Percentiles rank a stretch among this genome's conserved stretches.
Conservation (phyloP, 441 rosid genomes). For the Dalechampia spathulata region DNA sequence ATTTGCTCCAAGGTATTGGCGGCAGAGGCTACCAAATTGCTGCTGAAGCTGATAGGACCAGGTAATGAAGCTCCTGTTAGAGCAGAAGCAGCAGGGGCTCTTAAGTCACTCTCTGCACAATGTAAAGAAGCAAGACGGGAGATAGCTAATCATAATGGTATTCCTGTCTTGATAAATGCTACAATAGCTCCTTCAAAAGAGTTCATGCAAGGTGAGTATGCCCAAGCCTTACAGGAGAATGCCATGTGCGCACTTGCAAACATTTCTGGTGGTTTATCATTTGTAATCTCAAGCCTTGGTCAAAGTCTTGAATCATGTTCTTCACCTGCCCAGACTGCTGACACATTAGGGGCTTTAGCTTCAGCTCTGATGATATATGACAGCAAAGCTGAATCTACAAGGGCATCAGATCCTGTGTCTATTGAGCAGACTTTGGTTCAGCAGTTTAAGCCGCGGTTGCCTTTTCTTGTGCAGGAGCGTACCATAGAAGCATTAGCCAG, state of each 20-base stretch:
- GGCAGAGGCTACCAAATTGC: slow-evolving; percentile 83
- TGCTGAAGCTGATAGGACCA: slow-evolving; percentile 85
- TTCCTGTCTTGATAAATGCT: slow-evolving; percentile 90
- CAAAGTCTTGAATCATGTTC: slow-evolving; percentile 99
- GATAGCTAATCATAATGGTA: slow-evolving; percentile 85
- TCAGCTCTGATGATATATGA: slow-evolving; percentile 99
- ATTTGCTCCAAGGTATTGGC: slow-evolving; percentile 81
- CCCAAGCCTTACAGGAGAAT: slow-evolving; percentile 97
- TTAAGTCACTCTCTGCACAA: slow-evolving; percentile 91
- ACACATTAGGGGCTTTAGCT: slow-evolving; percentile 97
- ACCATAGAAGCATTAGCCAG: slow-evolving; percentile 99
- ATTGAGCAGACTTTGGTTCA: slow-evolving; percentile 85
- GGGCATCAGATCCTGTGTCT: slow-evolving; percentile 71
- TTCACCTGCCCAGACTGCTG: slow-evolving; percentile 95
- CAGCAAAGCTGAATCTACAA: slow-evolving; percentile 70
- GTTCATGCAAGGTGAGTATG: slow-evolving; percentile 99
- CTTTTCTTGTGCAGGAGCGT: slow-evolving; percentile 96
- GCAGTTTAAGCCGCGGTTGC: slow-evolving; percentile 82
- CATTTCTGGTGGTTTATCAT: slow-evolving; percentile 97
- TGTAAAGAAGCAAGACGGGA: slow-evolving; percentile 93
- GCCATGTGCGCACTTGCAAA: slow-evolving; percentile 99
- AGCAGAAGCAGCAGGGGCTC: slow-evolving; percentile 99
- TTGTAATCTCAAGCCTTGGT: slow-evolving; percentile 97
- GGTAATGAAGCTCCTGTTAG: slow-evolving; percentile 97
- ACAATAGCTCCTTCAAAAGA: slow-evolving; percentile 99